phyloP scores from a whole-genome alignment of 148 eudicot genomes.

The Fagopyrum tataricum region DNA sequence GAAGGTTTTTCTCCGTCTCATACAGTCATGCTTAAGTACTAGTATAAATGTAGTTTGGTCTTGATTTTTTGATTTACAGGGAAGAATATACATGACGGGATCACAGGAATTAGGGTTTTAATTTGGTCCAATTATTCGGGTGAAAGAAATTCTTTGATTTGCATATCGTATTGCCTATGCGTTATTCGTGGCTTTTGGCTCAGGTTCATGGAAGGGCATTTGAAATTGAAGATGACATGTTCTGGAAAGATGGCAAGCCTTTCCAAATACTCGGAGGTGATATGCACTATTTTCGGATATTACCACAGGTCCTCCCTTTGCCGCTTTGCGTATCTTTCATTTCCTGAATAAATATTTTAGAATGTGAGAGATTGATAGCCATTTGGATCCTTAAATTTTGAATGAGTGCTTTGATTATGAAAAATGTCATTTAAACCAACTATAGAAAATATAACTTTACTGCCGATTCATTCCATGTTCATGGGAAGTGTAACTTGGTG shows the following conservation, averaged over 20 bases:
- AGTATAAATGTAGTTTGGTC: background rate
- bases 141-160: background rate
- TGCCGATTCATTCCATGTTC: background rate
- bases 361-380: background rate
- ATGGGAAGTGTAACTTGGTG: too few species aligned
- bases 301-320: slow-evolving; percentile 54
- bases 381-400: background rate
- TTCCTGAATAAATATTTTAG: background rate
- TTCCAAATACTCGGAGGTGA: slow-evolving; percentile 90
- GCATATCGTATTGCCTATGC: background rate
- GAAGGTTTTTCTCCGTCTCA: slow-evolving; percentile 19
- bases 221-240: slow-evolving; percentile 80
- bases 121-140: background rate
- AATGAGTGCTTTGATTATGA: background rate
- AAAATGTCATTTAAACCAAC: background rate
- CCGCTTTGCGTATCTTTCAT: background rate
- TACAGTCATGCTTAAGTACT: background rate
- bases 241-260: slow-evolving; percentile 84
- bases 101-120: slow-evolving; percentile 2
- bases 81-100: background rate
- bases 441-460: background rate
- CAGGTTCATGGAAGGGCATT: slow-evolving; percentile 46
- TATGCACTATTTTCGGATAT: slow-evolving; percentile 82
- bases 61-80: background rate
- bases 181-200: slow-evolving; percentile 7